Evolutionary conservation across 306 rosid species (phyloP).

Genomic region (Malus asiatica): DNA sequence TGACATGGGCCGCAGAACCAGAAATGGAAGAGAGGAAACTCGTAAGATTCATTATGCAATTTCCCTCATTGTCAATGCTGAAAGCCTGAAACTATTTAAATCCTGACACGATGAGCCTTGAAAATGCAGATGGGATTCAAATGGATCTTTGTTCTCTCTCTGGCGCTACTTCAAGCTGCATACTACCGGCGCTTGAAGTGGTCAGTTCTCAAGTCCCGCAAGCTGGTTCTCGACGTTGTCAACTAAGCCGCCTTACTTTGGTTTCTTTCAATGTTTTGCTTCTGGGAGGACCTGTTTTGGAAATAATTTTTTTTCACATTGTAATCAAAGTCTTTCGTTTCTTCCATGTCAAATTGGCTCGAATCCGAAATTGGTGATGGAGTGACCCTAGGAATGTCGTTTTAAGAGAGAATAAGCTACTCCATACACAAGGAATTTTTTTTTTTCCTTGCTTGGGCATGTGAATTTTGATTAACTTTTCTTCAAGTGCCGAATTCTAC

Average conservation of each 20-base stretch:
- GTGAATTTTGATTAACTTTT: slow-evolving; percentile 25
- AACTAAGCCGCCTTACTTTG: slow-evolving; percentile 41
- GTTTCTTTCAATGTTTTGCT: slow-evolving; percentile 26
- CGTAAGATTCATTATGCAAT: slow-evolving; percentile 29
- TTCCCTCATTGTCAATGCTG: background rate
- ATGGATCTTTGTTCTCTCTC: slow-evolving; percentile 89
- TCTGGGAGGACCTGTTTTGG: slow-evolving; percentile 32
- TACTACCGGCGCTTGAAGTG: slow-evolving; percentile 88
- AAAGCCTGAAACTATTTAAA: background rate
- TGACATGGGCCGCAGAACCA: slow-evolving; percentile 96
- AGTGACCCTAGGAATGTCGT: slow-evolving; percentile 37
- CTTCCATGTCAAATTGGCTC: slow-evolving; percentile 33
- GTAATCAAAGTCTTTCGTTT: slow-evolving; percentile 27
- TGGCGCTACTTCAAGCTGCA: slow-evolving; percentile 91
- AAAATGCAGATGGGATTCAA: slow-evolving; percentile 93
- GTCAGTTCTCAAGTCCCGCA: slow-evolving; percentile 94
- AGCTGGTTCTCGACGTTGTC: slow-evolving; percentile 93
- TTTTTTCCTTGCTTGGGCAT: background rate
- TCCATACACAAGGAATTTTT: slow-evolving; percentile 11
- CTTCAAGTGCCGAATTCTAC: slow-evolving; percentile 6
- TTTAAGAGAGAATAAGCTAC: slow-evolving; percentile 54
- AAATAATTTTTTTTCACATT: slow-evolving; percentile 48
- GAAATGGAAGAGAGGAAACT: slow-evolving; percentile 99
- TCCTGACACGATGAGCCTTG: background rate
- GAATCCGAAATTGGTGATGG: slow-evolving; percentile 37